Percentiles rank a stretch among this genome's conserved stretches.
Evolutionary conservation across 1,284 basidiomycete species (phyloP).

Genomic region (Cryptococcus amylolentus): DNA sequence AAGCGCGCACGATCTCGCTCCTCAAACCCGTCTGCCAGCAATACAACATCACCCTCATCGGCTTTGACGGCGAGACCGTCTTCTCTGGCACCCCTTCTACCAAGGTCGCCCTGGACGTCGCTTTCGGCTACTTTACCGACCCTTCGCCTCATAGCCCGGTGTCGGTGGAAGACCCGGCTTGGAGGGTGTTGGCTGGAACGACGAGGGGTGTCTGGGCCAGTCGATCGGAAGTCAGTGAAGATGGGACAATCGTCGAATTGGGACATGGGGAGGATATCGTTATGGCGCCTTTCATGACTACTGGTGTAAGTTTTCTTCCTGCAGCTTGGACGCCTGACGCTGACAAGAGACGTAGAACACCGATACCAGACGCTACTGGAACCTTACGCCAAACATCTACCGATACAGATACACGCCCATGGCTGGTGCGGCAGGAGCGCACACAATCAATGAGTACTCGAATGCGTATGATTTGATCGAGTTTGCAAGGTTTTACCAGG

Average conservation of each 20-base stretch:
- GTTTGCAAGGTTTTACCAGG: constrained; percentile 31
- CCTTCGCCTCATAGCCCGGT: constrained; percentile 33
- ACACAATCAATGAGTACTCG: constrained; percentile 53
- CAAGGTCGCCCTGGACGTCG: constrained; percentile 12
- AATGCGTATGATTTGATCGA: constrained; percentile 29
- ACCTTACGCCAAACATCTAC: constrained; percentile 52
- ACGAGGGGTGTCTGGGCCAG: constrained; percentile 30
- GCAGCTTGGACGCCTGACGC: background rate
- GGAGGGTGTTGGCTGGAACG: constrained; percentile 29
- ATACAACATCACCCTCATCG: constrained; percentile 32
- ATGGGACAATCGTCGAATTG: constrained; percentile 22
- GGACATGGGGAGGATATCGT: constrained; percentile 24
- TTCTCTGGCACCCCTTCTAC: constrained; percentile 10
- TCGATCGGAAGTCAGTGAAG: constrained; percentile 19
- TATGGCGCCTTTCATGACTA: constrained; percentile 30
- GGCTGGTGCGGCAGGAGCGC: constrained; percentile 42
- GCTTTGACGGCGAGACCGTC: constrained; percentile 24
- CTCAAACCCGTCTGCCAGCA: constrained; percentile 26
- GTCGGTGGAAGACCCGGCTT: constrained; percentile 21
- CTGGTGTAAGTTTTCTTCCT: constrained; percentile 19
- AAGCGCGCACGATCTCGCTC: constrained; percentile 20
- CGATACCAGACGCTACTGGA: constrained; percentile 52
- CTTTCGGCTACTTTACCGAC: constrained; percentile 27
- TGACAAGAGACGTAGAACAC: constrained; percentile 37
- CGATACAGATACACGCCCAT: constrained; percentile 49